Base-by-base conservation (phyloP, 495 filamentous ascomycete species). In the Aspergillus campestris region DNA sequence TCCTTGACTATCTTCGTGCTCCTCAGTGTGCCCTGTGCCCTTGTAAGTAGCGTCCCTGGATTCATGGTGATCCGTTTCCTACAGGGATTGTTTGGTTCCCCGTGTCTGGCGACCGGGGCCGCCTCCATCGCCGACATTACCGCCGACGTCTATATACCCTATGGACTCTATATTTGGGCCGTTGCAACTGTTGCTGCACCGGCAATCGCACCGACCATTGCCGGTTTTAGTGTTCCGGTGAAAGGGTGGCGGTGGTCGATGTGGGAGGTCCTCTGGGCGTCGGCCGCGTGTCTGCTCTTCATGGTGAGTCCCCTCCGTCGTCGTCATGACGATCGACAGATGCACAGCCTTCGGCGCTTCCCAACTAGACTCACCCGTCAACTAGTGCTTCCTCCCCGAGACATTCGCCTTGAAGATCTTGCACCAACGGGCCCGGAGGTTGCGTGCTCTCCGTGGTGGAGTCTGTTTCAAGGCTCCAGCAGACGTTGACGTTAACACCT, bases 51-150 rank as follows among this genome's bases (percentile, higher is more conserved):
- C 47, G 63, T 73, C 41, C 45, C 60, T 1, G 69, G 64, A 1
- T 52, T 75, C 5, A 44, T 74, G 11, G 62, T 67, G 5, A 60
- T 74, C 0, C 67, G 72, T 5, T 75, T 73, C 59, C 50, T 74
- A 18, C 66, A 65, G 34, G 72, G 72, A 34, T 71, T 75, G 54
- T 72, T 75, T 47, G 72, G 72, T 5, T 53, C 46, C 34, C 71
- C 69, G 3, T 71, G 67, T 50, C 53, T 75, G 0, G 72, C 72
- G 0, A 73, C 62, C 5, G 74, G 72, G 13, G 73, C 80, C 50
- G 76, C 74, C 29, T 70, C 72, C 13, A 71, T 82, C 71, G 66
- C 43, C 70, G 81, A 12, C 72, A 81, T 51, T n/a, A n/a, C n/a
- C n/a, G n/a, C n/a, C n/a, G n/a, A n/a, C n/a, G n/a, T n/a, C n/a